Base-by-base conservation (phyloP, 768 basidiomycete genomes). In the Leccinum arenicola region DNA sequence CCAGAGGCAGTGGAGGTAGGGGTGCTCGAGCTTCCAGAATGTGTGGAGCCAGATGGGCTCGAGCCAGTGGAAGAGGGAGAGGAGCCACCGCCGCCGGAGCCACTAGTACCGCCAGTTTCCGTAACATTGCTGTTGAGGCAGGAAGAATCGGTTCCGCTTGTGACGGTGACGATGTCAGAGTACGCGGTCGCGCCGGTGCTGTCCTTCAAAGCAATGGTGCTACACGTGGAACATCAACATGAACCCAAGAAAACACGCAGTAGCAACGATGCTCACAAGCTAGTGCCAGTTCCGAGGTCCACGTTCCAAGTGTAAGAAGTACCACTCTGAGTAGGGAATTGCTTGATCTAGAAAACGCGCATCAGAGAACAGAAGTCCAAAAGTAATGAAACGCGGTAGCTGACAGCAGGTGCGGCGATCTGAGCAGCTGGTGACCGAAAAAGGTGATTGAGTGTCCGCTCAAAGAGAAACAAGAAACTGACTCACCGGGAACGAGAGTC, bases 201-300 rank as follows among this genome's bases (percentile, higher is more conserved):
- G 61, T 90, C 89, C 73, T 84, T 87, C 62, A 88, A 58, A 12
- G 67, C 67, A 35, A 82, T 63, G n/a, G 81, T 81, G 63, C 88
- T 91, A 53, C 12, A 62, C 3, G 14, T 4, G 19, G 31, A 25
- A 8, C 25, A 35, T 67, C 9, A 60, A 52, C 11, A 36, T 9
- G 19, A 0, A 14, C n/a, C 11, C 15, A 1, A 1, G 35, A 2
- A 6, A 15, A 15, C 40, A 1, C 15, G 3, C 3, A 25, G 43
- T 3, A 48, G 3, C 47, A 25, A 25, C 21, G 23, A 48, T 21
- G 23, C 23, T 25, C 12, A 89, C 88, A 87, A 76, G 33, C 64
- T 58, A 15, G 79, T 80, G 23, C 77, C 78, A 1, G 70, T 49
- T 0, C 64, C 60, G 10, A 88, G 64, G 64, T 86, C 77, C 43